Percentiles rank a stretch among this genome's conserved stretches.
phyloP scores from a whole-genome alignment of 495 filamentous ascomycete species.

The Amniculicola lignicola region DNA sequence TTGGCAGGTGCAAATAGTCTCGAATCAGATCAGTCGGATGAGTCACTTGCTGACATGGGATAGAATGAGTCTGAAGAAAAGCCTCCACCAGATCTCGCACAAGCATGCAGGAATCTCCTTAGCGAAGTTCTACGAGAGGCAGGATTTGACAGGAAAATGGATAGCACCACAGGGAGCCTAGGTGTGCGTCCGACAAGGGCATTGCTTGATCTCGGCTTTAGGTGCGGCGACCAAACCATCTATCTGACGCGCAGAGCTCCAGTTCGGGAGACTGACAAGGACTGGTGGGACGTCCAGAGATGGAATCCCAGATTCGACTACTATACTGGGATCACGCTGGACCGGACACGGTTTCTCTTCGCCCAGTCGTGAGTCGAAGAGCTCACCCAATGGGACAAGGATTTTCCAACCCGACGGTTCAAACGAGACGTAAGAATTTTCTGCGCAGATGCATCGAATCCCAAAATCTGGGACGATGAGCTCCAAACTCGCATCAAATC shows the following conservation, averaged over 20 bases:
- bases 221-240: constrained; percentile 51
- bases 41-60: background rate
- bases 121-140: constrained; percentile 44
- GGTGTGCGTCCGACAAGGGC: constrained; percentile 19
- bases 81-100: background rate
- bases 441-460: constrained; percentile 27
- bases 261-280: background rate
- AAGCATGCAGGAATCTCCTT: constrained; percentile 46
- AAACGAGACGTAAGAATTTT: constrained; percentile 1
- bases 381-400: background rate
- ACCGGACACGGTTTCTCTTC: constrained; percentile 10
- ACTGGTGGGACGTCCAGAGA: constrained; percentile 10
- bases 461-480: constrained; percentile 11
- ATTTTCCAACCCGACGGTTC: background rate
- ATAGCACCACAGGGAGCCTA: background rate
- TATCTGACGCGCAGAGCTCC: constrained; percentile 30
- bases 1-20: constrained; percentile 34
- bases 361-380: constrained; percentile 5
- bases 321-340: constrained; percentile 49
- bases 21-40: background rate
- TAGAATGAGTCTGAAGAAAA: background rate
- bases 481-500: background rate
- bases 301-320: background rate
- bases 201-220: constrained; percentile 50
- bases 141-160: background rate